Evolutionary conservation across 108 stramenopile species (phyloP), one percentile per base, ranked within the genome.

Genomic region (Cyclostephanos invisitatus): DNA sequence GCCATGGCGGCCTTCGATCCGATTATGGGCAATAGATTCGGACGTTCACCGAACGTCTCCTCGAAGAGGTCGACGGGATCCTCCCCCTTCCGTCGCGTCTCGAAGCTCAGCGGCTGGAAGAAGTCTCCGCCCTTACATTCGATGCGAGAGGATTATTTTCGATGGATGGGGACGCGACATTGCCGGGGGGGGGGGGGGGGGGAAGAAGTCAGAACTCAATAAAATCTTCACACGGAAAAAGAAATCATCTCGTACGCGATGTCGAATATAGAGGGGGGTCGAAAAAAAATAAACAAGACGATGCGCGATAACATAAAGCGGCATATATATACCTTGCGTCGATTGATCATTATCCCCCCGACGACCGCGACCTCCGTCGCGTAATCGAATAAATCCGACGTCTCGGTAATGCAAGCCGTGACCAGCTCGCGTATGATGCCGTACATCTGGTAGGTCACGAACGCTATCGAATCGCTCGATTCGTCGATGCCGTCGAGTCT

Each of bases 361-460:
- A 80, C 60, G 1, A 80, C 20, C 5, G 72, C 57, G 15, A 74
- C 37, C 58, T 74, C 73, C 21, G 65, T 62, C 0, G 73, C 42
- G 49, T 21, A 59, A 32, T 74, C 73, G n/a, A 37, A 74, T 20
- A 67, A 15, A 9, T 74, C 73, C 20, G 64, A 46, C 37, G 64
- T 74, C 36, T 58, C 54, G 21, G 8, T n/a, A 29, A 74, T 44
- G 38, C 42, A 48, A 24, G 37, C 77, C 36, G 35, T 27, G 15
- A 80, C 42, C 17, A 68, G 42, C 17, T 80, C 73, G 1, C 78
- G 73, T 21, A 80, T 61, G 0, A 80, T 70, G 6, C 40, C 73
- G 54, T 80, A 73, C 67, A 80, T 72, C 49, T 80, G 78, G 50
- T 80, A 80, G n/a, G 78, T 74, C 0, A 80, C 73, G 44, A 74